A percentile compares a stretch with the other conserved stretches of the same genome.
These are phyloP conservation scores for Fusarium redolens DNA, from an alignment of 2,329 filamentous ascomycete genomes.

Conservation along the genomic window DNA sequence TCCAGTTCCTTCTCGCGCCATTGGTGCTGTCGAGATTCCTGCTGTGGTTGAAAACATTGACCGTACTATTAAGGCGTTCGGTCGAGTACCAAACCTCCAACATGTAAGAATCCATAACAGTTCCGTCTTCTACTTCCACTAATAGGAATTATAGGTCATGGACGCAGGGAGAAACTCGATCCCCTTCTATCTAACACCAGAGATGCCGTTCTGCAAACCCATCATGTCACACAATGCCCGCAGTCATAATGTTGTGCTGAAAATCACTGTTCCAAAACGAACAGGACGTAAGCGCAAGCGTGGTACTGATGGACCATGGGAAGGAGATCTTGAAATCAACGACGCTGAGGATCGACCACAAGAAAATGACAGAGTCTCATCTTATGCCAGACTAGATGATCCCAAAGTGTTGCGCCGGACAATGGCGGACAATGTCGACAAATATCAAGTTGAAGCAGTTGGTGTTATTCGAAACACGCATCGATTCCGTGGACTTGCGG, in stretches of 20 bases:
- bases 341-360: conserved; percentile 34
- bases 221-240: conserved; percentile 79
- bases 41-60: conserved; percentile 58
- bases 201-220: conserved; percentile 82
- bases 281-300: conserved; percentile 88
- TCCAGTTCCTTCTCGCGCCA: conserved; percentile 48
- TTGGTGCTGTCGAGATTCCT: conserved; percentile 58
- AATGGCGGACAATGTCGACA: conserved; percentile 75
- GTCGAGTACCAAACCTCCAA: conserved; percentile 51
- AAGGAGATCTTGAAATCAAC: conserved; percentile 54
- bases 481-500: conserved; percentile 86
- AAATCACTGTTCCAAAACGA: conserved; percentile 85
- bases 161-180: conserved; percentile 63
- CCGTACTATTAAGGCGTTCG: conserved; percentile 56
- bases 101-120: conserved; percentile 49
- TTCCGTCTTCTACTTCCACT: neutral
- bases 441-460: conserved; percentile 75
- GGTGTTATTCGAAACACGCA: conserved; percentile 83
- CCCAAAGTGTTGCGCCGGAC: conserved; percentile 69
- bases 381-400: conserved; percentile 62
- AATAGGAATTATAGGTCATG: conserved; percentile 54
- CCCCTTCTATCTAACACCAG: conserved; percentile 81
- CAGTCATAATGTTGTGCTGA: conserved; percentile 87
- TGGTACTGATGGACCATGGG: conserved; percentile 76
- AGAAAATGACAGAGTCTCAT: conserved; percentile 50